Evolutionary conservation across 2,329 filamentous ascomycete species (phyloP).

Genomic region (Curvularia sp.): DNA sequence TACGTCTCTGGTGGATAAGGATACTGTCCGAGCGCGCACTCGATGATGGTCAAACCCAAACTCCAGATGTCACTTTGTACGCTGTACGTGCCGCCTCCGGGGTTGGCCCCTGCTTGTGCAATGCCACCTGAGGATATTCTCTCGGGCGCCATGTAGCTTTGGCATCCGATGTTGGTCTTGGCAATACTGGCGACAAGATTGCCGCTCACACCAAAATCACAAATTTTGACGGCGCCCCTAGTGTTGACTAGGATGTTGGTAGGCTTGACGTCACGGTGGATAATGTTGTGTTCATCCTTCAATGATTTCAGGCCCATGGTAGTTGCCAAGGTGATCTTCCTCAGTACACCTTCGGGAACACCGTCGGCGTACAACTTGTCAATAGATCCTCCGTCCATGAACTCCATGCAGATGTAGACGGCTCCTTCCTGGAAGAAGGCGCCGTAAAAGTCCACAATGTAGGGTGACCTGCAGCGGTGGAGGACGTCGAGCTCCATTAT

Average conservation of each 20-base stretch:
- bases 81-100: constrained; percentile 85
- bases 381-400: constrained; percentile 97
- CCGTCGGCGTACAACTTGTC: constrained; percentile 94
- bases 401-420: constrained; percentile 99
- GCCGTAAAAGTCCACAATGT: constrained; percentile 98
- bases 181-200: constrained; percentile 97
- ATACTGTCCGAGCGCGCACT: constrained; percentile 92
- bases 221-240: constrained; percentile 92
- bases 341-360: constrained; percentile 84
- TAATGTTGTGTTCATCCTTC: constrained; percentile 99
- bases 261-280: constrained; percentile 97
- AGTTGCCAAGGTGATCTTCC: constrained; percentile 89
- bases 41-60: constrained; percentile 89
- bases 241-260: constrained; percentile 97
- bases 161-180: constrained; percentile 98
- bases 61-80: constrained; percentile 99
- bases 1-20: constrained; percentile 97
- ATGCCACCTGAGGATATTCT: constrained; percentile 87
- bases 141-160: constrained; percentile 99
- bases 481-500: constrained; percentile 97
- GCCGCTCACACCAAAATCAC: constrained; percentile 96
- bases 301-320: constrained; percentile 89
- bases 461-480: constrained; percentile 91
- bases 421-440: constrained; percentile 99
- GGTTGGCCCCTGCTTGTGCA: constrained; percentile 71